Evolutionary conservation across 345 rosid genomes (phyloP).

Genomic region (Populus tremula): DNA sequence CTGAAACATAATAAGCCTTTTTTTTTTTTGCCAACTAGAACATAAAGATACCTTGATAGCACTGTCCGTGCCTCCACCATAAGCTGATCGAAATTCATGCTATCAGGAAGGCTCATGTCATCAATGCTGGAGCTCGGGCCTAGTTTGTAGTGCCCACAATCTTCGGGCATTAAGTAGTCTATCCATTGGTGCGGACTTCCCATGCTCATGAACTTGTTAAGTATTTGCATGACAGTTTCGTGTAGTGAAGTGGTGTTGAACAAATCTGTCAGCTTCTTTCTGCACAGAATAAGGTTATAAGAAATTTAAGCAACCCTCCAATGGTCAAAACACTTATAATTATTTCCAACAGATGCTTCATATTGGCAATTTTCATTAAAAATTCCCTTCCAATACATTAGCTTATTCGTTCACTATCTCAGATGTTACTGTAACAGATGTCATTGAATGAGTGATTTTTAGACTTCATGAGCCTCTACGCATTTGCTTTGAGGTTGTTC

Average conservation of each 20-base stretch:
- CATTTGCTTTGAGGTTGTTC: background rate
- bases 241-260: conserved; percentile 46
- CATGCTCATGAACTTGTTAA: conserved; percentile 69
- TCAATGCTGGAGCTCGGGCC: conserved; percentile 33
- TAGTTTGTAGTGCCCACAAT: conserved; percentile 34
- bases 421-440: background rate
- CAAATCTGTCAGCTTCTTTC: conserved; percentile 72
- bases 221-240: conserved; percentile 62
- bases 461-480: background rate
- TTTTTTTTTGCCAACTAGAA: background rate
- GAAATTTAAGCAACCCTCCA: conserved; percentile 2
- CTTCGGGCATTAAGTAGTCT: conserved; percentile 70
- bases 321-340: background rate
- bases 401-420: background rate
- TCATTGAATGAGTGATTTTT: background rate
- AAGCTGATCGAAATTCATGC: conserved; percentile 66
- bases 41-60: conserved; percentile 55
- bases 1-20: background rate
- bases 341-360: background rate
- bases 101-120: conserved; percentile 27
- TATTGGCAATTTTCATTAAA: background rate
- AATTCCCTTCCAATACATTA: background rate
- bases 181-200: conserved; percentile 78
- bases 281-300: conserved; percentile 32
- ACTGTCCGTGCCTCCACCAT: conserved; percentile 77